Evolutionary conservation across 1,139 yeast genomes (phyloP), one percentile per base, ranked within the genome.

Genomic region (Yamadazyma atmosphaerica): DNA sequence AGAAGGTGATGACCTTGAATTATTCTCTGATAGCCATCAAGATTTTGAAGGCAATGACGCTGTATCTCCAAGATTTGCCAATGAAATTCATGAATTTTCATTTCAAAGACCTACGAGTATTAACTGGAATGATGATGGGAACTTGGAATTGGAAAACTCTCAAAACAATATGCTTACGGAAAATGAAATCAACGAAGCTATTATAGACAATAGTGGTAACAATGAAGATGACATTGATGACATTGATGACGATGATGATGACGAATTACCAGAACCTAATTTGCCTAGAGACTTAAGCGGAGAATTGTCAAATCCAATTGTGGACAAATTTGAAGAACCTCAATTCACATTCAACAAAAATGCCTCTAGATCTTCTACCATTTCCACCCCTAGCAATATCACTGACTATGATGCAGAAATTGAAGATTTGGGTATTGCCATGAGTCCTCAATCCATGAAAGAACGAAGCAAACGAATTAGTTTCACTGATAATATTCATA

Each of bases 341-440:
- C 44, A 45, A 13, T 39, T 40, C 29, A 34, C 46, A 3, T 44
- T 50, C 16, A 41, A 47, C 25, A 50, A 55, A 6, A 52, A 55
- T 36, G 46, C 51, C 9, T 61, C 69, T 4, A 46, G 50, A 32
- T 53, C 49, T 1, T 59, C 72, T 0, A 56, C 70, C 2, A 55
- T 66, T 9, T 66, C 74, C 1, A 63, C 72, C 1, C 71, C 72
- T 26, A 67, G 76, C 44, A 68, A 70, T 42, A 45, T 70, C 14
- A 68, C 72, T 2, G 63, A 62, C 36, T 69, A 67, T 45, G 63
- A 66, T 46, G 73, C 70, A 1, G 77, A 72, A 32, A 61, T 72
- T 15, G 63, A 69, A 10, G 77, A 71, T 31, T 58, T 72, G 43
- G 77, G 76, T 2, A 72, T 72, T 30, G 73, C 74, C 1, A 43